These are phyloP conservation scores for Carex myosuroides DNA, from an alignment of 176 grass and related monocot genomes.

Conservation along the genomic window DNA sequence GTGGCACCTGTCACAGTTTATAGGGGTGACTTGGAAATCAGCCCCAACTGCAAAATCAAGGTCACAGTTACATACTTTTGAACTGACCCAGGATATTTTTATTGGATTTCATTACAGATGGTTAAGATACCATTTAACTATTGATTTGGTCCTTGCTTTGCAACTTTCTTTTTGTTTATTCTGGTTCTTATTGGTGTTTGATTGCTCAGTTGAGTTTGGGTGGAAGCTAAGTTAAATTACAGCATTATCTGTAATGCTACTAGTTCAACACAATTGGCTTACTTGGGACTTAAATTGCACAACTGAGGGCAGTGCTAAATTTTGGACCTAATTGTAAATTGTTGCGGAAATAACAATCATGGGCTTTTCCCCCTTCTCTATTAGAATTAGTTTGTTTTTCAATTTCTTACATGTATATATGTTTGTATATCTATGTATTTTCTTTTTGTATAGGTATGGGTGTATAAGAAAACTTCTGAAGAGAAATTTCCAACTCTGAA, in stretches of 20 bases:
- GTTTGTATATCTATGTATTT: slow-evolving; percentile 4
- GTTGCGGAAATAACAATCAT: neutral
- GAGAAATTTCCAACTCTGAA: slow-evolving; percentile 92
- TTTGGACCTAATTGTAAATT: neutral
- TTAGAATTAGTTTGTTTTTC: neutral
- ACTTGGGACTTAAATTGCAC: slow-evolving; percentile 9
- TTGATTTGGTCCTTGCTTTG: neutral
- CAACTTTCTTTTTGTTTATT: neutral
- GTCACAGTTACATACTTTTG: slow-evolving; percentile 14
- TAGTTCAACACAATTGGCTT: neutral
- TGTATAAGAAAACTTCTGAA: slow-evolving; percentile 92
- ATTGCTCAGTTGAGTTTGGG: neutral
- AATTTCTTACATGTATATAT: slow-evolving; percentile 16
- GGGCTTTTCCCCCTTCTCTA: neutral
- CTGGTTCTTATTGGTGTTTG: neutral
- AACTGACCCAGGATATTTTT: neutral
- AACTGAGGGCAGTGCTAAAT: slow-evolving; percentile 9
- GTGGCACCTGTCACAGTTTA: slow-evolving; percentile 83
- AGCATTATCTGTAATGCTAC: neutral
- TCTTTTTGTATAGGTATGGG: slow-evolving; percentile 74
- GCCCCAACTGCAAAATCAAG: slow-evolving; percentile 80
- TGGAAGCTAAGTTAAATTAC: neutral
- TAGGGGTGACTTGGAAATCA: slow-evolving; percentile 89
- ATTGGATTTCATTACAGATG: neutral
- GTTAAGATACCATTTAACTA: neutral